These are phyloP conservation scores for Arxiozyma slooffiae DNA, from an alignment of 1,139 yeast genomes.

Conservation along the genomic window DNA sequence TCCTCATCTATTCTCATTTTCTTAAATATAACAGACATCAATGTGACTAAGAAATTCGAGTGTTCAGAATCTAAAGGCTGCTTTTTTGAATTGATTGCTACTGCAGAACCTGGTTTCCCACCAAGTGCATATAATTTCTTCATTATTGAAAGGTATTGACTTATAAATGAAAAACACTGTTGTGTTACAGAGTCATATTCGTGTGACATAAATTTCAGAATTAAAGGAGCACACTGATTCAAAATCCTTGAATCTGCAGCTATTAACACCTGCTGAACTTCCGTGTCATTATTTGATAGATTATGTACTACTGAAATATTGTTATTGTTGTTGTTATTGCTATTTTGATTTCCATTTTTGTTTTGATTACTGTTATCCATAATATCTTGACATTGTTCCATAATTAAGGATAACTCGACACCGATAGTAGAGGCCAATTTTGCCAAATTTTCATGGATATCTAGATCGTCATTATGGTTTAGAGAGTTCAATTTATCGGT, in stretches of 20 bases:
- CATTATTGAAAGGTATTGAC: conserved; percentile 59
- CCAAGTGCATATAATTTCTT: conserved; percentile 43
- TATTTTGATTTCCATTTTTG: not conserved
- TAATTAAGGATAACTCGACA: conserved; percentile 55
- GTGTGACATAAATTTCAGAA: conserved; percentile 57
- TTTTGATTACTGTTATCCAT: conserved; percentile 11
- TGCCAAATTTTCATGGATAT: conserved; percentile 69
- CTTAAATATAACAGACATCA: conserved; percentile 59
- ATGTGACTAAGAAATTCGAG: conserved; percentile 45
- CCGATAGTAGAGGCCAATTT: conserved; percentile 69
- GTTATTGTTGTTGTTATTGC: not conserved
- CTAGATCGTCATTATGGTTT: conserved; percentile 38
- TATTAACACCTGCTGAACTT: conserved; percentile 31
- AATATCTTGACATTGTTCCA: conserved; percentile 29
- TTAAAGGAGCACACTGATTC: conserved; percentile 58
- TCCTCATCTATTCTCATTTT: conserved; percentile 76
- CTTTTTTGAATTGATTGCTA: conserved; percentile 30
- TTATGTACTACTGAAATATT: not conserved
- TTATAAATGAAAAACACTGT: conserved; percentile 73
- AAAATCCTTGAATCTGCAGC: conserved; percentile 42
- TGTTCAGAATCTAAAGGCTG: conserved; percentile 33
- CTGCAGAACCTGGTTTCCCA: conserved; percentile 32
- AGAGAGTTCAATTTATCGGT: conserved; percentile 35
- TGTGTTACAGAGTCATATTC: conserved; percentile 84
- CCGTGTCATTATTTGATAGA: conserved; percentile 6